phyloP scores from a whole-genome alignment of 2,329 filamentous ascomycete species.

The Penicillium corylophilum region DNA sequence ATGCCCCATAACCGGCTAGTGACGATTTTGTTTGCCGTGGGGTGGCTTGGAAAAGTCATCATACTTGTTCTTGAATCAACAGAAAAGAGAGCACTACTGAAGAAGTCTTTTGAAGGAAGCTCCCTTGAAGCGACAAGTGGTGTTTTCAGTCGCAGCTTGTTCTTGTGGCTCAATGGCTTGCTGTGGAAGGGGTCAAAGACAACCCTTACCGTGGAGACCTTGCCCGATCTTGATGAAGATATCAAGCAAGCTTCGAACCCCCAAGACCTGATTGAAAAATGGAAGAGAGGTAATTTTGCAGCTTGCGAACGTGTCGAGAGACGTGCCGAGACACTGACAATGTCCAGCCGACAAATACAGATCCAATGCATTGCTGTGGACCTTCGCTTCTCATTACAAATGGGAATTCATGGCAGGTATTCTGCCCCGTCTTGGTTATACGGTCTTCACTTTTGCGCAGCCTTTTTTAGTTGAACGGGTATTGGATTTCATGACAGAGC shows the following conservation, averaged over 20 bases:
- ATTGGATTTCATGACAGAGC: conserved; percentile 18
- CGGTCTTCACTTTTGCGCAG: conserved; percentile 47
- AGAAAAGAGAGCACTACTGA: conserved; percentile 37
- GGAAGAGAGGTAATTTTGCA: conserved; percentile 27
- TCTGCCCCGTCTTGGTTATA: conserved; percentile 39
- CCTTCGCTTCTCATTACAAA: conserved; percentile 17
- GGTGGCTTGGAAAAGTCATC: conserved; percentile 38
- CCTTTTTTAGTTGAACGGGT: conserved; percentile 44
- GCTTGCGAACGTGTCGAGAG: neutral
- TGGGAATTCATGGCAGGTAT: conserved; percentile 25
- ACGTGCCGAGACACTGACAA: neutral
- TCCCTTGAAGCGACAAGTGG: conserved; percentile 25
- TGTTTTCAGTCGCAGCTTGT: conserved; percentile 29
- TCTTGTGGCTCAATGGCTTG: conserved; percentile 40
- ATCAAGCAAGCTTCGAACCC: conserved; percentile 30
- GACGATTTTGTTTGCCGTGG: conserved; percentile 7
- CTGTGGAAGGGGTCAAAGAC: conserved; percentile 30
- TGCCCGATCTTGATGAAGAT: conserved; percentile 41
- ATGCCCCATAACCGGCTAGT: conserved; percentile 11
- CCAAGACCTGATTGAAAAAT: conserved; percentile 28
- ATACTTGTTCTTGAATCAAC: conserved; percentile 44
- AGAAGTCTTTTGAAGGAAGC: conserved; percentile 8
- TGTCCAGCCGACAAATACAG: conserved; percentile 14
- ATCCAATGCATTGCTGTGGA: conserved; percentile 20
- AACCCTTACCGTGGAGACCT: conserved; percentile 40